Conservation (phyloP, 768 basidiomycete species). For the Hortiboletus flavorubellus region DNA sequence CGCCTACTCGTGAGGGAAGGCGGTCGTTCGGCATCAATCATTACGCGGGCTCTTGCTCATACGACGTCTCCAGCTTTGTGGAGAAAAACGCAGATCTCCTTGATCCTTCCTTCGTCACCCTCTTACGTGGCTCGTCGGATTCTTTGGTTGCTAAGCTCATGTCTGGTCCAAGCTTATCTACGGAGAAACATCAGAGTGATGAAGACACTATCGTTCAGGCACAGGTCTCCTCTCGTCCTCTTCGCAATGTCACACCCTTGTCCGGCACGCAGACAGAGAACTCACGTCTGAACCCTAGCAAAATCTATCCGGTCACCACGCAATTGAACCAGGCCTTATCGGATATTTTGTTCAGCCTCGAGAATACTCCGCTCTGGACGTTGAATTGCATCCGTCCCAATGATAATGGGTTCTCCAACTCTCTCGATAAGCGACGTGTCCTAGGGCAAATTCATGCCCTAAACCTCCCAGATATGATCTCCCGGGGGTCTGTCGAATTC, state of each 20-base stretch:
- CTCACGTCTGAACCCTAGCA: constrained; percentile 44
- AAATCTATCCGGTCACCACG: constrained; percentile 56
- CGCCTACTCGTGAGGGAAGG: constrained; percentile 30
- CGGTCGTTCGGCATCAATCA: constrained; percentile 59
- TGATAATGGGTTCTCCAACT: constrained; percentile 59
- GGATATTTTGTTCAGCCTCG: constrained; percentile 44
- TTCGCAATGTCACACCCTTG: constrained; percentile 46
- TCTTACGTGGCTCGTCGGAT: constrained; percentile 51
- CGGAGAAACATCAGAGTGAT: constrained; percentile 57
- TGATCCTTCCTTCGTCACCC: constrained; percentile 52
- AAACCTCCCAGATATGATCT: constrained; percentile 51
- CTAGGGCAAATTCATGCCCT: constrained; percentile 54
- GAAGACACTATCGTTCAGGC: constrained; percentile 57
- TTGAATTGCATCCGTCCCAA: constrained; percentile 62
- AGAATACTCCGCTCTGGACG: constrained; percentile 49
- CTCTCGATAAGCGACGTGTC: constrained; percentile 61
- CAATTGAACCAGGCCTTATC: constrained; percentile 55
- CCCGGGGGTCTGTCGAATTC: constrained; percentile 48
- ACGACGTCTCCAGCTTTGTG: constrained; percentile 47
- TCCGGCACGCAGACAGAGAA: constrained; percentile 31
- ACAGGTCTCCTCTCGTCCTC: constrained; percentile 56
- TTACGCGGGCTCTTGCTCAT: constrained; percentile 51
- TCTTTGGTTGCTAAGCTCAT: constrained; percentile 57
- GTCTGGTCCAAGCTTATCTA: constrained; percentile 58
- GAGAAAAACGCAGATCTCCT: constrained; percentile 51